Evolutionary conservation across 768 basidiomycete genomes (phyloP).

Genomic region (Plicaturopsis crispa): DNA sequence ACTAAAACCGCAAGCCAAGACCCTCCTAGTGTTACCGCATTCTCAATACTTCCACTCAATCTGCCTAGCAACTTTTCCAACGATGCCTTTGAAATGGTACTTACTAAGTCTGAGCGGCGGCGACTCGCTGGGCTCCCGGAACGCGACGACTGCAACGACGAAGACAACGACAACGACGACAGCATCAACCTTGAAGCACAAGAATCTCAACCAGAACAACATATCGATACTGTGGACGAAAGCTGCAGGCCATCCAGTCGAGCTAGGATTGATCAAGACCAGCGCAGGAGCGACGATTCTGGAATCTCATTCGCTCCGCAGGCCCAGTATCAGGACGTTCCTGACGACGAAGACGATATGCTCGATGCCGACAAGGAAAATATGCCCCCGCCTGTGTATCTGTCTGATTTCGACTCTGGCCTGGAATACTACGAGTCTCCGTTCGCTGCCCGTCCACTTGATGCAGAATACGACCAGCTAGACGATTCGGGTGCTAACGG

Average conservation of each 20-base stretch:
- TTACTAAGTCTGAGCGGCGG: slow-evolving; percentile 34
- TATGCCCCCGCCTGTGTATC: not conserved
- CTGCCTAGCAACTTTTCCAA: no score
- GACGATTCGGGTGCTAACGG: not conserved
- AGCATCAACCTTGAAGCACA: slow-evolving; percentile 2
- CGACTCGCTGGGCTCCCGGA: slow-evolving; percentile 14
- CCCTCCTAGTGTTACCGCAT: no score
- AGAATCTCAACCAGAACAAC: no score
- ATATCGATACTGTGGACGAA: no score
- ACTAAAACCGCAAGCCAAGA: no score
- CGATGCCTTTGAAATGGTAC: slow-evolving; percentile 24
- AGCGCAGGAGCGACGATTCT: slow-evolving; percentile 13
- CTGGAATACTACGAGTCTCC: not conserved
- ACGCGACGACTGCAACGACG: not conserved
- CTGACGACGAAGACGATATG: slow-evolving; percentile 2
- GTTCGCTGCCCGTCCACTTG: not conserved
- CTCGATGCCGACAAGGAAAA: slow-evolving; percentile 11
- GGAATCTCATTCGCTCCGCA: slow-evolving; percentile 13
- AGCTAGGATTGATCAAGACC: not conserved
- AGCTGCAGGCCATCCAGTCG: not conserved
- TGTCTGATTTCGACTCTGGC: not conserved
- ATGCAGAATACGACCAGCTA: not conserved
- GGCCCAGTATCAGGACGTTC: not conserved
- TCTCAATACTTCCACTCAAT: no score
- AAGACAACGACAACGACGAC: slow-evolving; percentile 1